Evolutionary conservation across 306 rosid species (phyloP), one percentile per base, ranked within the genome.

Genomic region (Prunus salicina): DNA sequence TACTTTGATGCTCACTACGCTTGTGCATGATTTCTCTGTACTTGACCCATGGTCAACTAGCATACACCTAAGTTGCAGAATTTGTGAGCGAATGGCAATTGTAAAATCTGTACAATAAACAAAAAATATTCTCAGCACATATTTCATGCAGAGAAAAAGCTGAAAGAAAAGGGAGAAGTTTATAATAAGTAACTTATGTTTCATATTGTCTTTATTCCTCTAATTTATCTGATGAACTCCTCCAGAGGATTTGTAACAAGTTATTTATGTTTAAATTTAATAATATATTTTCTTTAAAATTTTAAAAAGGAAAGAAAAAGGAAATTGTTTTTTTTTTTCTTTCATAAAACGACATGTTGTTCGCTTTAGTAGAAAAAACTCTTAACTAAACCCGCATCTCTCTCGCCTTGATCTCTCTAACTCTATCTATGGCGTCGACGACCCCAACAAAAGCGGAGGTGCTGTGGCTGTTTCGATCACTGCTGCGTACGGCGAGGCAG

Each of bases 391-490:
- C 41, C 1, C 41, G 41, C 41, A 34, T 34, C 41, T 0, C 7
- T 5, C 41, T 34, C 41, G 41, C 41, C 41, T 34, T 34, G 20
- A 51, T 53, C 30, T 50, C 47, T 76, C 81, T 77, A 22, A 56
- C 32, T 3, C 22, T 74, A 14, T 49, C 32, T 27, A 79, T 79
- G 88, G 86, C 86, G 57, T 57, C 74, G 13, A 46, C 74, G 10
- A 46, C 82, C 0, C 91, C 90, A 15, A 75, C 88, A 0, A 58
- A 75, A 46, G 41, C 84, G 6, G 85, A 93, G 75, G 32, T 86
- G 20, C 90, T 88, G 0, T 45, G 79, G 3, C 90, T 93, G 6
- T 63, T 76, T 64, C 93, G 98, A 28, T 88, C 92, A 1, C 82
- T 91, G 12, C 82, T 89, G 5, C 89, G 93, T 2, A 75, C 87